Evolutionary conservation across 768 basidiomycete species (phyloP), one percentile per base, ranked within the genome.

Genomic region (Sporobolomyces phaffii): DNA sequence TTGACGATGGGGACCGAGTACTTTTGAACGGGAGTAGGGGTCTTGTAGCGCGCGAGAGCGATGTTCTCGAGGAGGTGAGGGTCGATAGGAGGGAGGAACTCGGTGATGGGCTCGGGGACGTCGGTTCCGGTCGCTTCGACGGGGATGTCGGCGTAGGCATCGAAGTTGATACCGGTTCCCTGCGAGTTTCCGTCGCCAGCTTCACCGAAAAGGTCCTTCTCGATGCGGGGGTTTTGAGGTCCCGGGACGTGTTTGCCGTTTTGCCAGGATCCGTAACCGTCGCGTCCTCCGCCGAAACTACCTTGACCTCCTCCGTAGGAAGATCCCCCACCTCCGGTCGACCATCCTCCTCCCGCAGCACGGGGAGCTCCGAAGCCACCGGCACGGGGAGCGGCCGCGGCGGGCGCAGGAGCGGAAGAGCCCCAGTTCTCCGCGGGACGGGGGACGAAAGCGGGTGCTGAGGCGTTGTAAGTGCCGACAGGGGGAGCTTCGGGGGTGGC

Each of bases 81-180:
- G 79, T 99, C 92, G 75, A 99, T 81, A 68, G 91, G 93, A 50
- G 92, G 87, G 75, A 82, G 84, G 81, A 99, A 99, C 44, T 85
- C 83, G 70, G 78, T 84, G 75, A 97, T 85, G 49, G 96, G 92
- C 45, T 98, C 94, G 68, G 96, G 96, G n/a, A 98, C 94, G 74
- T 88, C 89, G 66, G 87, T 86, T 73, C 96, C 96, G 53, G 94
- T 98, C 40, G 93, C 94, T 80, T 98, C 96, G 73, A 99, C 93
- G 70, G 96, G 96, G 76, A 99, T 99, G 78, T 98, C 94, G 79
- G 96, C 96, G 75, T 98, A 99, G 80, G 96, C 96, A 81, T 99
- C 96, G 77, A 99, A 99, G 81, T 99, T 99, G 81, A 99, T 97
- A 70, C 96, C 96, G 48, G 93, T 94, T 77, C 91, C 87, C 78